Base-by-base conservation (phyloP, 164 flowering plant species). In the Brasenia schreberi region DNA sequence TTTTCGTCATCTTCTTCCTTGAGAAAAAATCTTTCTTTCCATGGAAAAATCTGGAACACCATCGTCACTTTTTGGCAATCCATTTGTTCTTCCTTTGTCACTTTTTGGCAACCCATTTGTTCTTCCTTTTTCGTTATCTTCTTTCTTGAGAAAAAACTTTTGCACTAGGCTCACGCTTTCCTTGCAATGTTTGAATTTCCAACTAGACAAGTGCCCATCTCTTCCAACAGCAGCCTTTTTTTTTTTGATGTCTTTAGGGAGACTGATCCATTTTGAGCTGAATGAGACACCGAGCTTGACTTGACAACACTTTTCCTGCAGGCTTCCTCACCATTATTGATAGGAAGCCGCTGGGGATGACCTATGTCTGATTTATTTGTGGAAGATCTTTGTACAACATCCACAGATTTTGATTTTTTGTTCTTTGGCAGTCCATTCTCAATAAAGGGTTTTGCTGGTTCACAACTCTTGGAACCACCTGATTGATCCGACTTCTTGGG, bases 221-320 rank as follows among this genome's bases (percentile, higher is more conserved):
- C 63, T 56, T 56, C 59, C 11, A 71, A 49, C 52, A 66, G 69
- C 19, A 68, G 65, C 43, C 62, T 72, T 63, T 62, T 56, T 33
- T 72, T n/a, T n/a, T n/a, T n/a, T n/a, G n/a, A 69, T 27, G 71
- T 66, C 67, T 75, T 72, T 27, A 66, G 61, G 72, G 68, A n/a
- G 49, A 68, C 66, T 63, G 18, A 62, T 67, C 70, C 79, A 70
- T 71, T 71, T 19, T 77, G 68, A 45, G 73, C 11, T 45, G 53
- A 70, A 27, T 66, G 6, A 56, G 18, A 17, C 19, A 71, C 18
- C 14, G 78, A 65, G 68, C 19, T 58, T 0, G n/a, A 1, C n/a
- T 0, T 17, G n/a, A 7, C 27, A 60, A 7, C 6, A n/a, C 11
- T 17, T 17, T 60, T 60, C 9, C n/a, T 60, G n/a, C 17, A 9